phyloP scores from a whole-genome alignment of 1,139 yeast genomes.

The Pichia sp. region DNA sequence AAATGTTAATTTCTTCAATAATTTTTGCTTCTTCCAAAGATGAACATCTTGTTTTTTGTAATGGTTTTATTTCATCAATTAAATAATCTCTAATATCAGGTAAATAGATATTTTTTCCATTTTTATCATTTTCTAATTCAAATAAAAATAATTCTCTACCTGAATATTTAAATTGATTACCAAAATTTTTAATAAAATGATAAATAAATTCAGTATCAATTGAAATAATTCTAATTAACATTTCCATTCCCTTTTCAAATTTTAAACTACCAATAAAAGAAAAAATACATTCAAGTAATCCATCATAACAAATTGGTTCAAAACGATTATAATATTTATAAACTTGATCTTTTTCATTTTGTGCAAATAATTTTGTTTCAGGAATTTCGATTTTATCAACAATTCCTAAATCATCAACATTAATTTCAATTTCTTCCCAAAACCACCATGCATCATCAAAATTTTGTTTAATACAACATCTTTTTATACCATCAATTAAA shows the following conservation, averaged over 20 bases:
- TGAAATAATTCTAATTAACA: conserved; percentile 19
- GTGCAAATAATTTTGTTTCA: conserved; percentile 20
- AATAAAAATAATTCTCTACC: conserved; percentile 23
- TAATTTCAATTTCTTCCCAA: conserved; percentile 25
- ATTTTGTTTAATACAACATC: conserved; percentile 15
- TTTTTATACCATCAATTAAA: conserved; percentile 20
- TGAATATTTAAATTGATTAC: conserved; percentile 17
- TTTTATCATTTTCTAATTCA: conserved; percentile 12
- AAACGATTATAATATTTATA: conserved; percentile 26
- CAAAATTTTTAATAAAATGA: conserved; percentile 18
- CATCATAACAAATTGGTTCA: conserved; percentile 24
- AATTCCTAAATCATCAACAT: conserved; percentile 24
- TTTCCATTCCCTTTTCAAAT: conserved; percentile 20
- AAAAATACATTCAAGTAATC: conserved; percentile 20
- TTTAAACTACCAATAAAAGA: conserved; percentile 17
- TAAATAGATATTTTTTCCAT: conserved; percentile 7
- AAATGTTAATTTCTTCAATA: conserved; percentile 18
- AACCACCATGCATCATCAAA: conserved; percentile 23
- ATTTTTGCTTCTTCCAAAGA: conserved; percentile 23
- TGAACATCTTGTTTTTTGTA: conserved; percentile 11
- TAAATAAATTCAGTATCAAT: conserved; percentile 21
- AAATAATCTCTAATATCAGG: conserved; percentile 18
- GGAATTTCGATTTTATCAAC: conserved; percentile 17
- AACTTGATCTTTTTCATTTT: conserved; percentile 17
- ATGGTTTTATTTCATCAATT: conserved; percentile 14